Percentiles rank a stretch among this genome's conserved stretches.
These are phyloP conservation scores for Hyphopichia burtonii DNA, from an alignment of 1,139 yeast genomes.

Conservation along the genomic window DNA sequence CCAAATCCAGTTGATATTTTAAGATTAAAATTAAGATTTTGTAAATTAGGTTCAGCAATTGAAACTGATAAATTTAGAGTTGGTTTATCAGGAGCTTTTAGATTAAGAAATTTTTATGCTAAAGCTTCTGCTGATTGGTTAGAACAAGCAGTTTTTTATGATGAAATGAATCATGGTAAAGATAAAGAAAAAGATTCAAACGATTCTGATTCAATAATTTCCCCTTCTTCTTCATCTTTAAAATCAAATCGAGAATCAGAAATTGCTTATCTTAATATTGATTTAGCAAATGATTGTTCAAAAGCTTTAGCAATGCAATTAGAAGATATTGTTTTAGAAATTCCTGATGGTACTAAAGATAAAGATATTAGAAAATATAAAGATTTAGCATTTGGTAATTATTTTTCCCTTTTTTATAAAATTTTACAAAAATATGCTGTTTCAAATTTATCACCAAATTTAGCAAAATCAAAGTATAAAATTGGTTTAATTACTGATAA, in stretches of 20 bases:
- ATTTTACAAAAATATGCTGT: constrained; percentile 61
- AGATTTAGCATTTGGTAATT: constrained; percentile 66
- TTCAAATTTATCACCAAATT: constrained; percentile 16
- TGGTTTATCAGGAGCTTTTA: constrained; percentile 55
- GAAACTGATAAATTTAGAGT: constrained; percentile 39
- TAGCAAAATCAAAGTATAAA: constrained; percentile 47
- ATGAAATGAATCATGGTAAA: constrained; percentile 12
- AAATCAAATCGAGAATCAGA: constrained; percentile 33
- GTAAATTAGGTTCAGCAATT: constrained; percentile 52
- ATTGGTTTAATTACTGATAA: constrained; percentile 58
- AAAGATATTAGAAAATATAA: constrained; percentile 57
- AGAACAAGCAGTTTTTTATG: constrained; percentile 50
- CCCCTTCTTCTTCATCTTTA: constrained; percentile 5
- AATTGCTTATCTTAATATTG: constrained; percentile 54
- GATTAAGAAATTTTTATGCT: constrained; percentile 59
- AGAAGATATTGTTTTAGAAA: constrained; percentile 56
- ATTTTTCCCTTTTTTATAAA: constrained; percentile 68
- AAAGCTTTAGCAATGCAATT: constrained; percentile 56
- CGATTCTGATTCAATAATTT: not conserved
- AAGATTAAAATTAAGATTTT: constrained; percentile 57
- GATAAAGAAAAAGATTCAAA: constrained; percentile 4
- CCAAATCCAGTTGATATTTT: constrained; percentile 37
- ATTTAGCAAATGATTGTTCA: constrained; percentile 66
- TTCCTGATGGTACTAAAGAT: constrained; percentile 60
- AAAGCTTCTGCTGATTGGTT: constrained; percentile 67